These are phyloP conservation scores for Boechera retrofracta DNA, from an alignment of 345 rosid species.

Conservation along the genomic window DNA sequence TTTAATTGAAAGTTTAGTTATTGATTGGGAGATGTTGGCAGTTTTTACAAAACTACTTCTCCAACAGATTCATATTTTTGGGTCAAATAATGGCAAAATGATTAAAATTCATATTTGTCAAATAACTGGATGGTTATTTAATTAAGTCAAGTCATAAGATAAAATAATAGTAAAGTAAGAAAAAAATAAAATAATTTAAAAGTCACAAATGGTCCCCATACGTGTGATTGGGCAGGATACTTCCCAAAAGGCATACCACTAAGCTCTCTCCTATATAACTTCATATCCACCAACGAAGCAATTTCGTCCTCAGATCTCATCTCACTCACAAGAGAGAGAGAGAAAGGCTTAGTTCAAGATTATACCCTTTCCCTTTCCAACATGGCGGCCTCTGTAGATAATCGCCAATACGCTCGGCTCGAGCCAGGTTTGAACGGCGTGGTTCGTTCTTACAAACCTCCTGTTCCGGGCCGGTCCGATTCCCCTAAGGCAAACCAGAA, in stretches of 20 bases:
- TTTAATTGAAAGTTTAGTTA: no score
- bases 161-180: not conserved
- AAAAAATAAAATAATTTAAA: not conserved
- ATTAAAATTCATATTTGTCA: not conserved
- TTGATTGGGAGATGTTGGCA: no score
- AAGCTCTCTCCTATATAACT: constrained; percentile 36
- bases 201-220: constrained; percentile 28
- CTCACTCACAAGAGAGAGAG: constrained; percentile 36
- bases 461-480: constrained; percentile 48
- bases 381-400: constrained; percentile 80
- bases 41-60: no score
- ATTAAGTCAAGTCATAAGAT: not conserved
- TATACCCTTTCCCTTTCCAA: not conserved
- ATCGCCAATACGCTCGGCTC: constrained; percentile 61
- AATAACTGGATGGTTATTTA: not conserved
- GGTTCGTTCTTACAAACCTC: constrained; percentile 55
- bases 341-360: not conserved
- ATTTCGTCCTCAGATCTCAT: constrained; percentile 46
- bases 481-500: constrained; percentile 39
- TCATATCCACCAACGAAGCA: constrained; percentile 38
- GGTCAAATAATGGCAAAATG: no score
- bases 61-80: no score
- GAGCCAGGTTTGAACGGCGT: constrained; percentile 58
- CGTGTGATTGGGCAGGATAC: constrained; percentile 35
- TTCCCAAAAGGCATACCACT: constrained; percentile 34